Conservation (phyloP, 305 asterid genomes). For the Solanum chacoense region DNA sequence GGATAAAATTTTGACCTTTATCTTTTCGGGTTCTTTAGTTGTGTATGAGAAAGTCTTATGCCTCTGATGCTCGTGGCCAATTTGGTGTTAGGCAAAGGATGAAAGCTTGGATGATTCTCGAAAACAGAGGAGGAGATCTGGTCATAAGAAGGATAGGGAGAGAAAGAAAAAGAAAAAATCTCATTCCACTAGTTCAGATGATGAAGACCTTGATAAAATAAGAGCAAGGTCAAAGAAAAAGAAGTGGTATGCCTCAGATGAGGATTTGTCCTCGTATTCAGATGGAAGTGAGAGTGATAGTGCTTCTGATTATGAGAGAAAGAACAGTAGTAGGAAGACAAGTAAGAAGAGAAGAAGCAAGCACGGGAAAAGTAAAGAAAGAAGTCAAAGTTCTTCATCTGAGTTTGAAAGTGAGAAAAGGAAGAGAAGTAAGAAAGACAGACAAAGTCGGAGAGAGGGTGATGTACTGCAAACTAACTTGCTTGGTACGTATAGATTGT, state of each 20-base stretch:
- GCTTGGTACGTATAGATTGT: conserved; percentile 14
- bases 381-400: conserved; percentile 27
- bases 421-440: conserved; percentile 11
- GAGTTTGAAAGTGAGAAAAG: conserved; percentile 15
- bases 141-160: conserved; percentile 28
- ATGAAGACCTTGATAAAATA: conserved; percentile 47
- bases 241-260: conserved; percentile 81
- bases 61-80: neutral
- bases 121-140: conserved; percentile 34
- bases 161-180: conserved; percentile 32
- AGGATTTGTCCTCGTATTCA: conserved; percentile 44
- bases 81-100: conserved; percentile 30
- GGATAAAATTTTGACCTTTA: neutral
- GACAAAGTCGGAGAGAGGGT: conserved; percentile 4
- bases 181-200: conserved; percentile 43
- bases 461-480: conserved; percentile 9
- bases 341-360: conserved; percentile 30
- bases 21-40: neutral
- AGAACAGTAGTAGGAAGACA: conserved; percentile 26
- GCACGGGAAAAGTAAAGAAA: conserved; percentile 26
- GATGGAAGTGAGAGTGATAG: conserved; percentile 31
- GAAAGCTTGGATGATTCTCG: conserved; percentile 22
- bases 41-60: neutral
- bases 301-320: conserved; percentile 23
- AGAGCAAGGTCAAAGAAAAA: conserved; percentile 49